These are phyloP conservation scores for Silene conica DNA, from an alignment of 148 eudicot genomes.

Conservation along the genomic window DNA sequence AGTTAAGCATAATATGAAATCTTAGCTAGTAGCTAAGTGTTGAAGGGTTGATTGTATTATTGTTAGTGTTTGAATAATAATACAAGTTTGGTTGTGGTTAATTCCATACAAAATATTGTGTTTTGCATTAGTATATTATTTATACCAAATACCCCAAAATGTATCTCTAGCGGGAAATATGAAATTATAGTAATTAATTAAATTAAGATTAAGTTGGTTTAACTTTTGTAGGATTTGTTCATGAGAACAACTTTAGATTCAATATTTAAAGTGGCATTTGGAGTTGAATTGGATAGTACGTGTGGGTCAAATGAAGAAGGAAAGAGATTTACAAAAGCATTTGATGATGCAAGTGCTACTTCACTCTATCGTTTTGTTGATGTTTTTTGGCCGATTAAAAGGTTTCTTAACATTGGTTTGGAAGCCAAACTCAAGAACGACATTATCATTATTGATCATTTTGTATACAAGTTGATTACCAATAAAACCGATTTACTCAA, in stretches of 20 bases:
- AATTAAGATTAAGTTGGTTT: not conserved
- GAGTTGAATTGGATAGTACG: constrained; percentile 62
- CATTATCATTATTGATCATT: constrained; percentile 34
- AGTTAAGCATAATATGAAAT: too few relatives aligned
- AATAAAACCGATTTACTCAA: constrained; percentile 36
- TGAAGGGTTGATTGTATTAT: too few relatives aligned
- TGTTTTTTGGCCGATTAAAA: constrained; percentile 56
- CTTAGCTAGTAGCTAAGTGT: too few relatives aligned
- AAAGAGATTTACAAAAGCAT: constrained; percentile 41
- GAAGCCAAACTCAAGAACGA: constrained; percentile 48
- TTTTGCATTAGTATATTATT: too few relatives aligned
- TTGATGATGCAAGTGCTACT: constrained; percentile 59
- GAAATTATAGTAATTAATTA: too few relatives aligned
- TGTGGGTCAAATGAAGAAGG: constrained; percentile 65
- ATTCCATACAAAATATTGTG: too few relatives aligned
- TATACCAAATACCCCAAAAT: too few relatives aligned
- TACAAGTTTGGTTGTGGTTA: too few relatives aligned
- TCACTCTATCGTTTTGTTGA: constrained; percentile 55
- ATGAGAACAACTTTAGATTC: constrained; percentile 77
- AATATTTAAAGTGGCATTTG: constrained; percentile 63
- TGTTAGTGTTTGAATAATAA: too few relatives aligned
- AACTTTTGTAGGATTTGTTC: constrained; percentile 53
- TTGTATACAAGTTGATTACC: constrained; percentile 51
- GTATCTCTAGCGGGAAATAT: too few relatives aligned
- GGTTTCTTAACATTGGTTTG: constrained; percentile 46